Evolutionary conservation across 1,139 yeast genomes (phyloP), one percentile per base, ranked within the genome.

Genomic region (Lodderomyces beijingensis): DNA sequence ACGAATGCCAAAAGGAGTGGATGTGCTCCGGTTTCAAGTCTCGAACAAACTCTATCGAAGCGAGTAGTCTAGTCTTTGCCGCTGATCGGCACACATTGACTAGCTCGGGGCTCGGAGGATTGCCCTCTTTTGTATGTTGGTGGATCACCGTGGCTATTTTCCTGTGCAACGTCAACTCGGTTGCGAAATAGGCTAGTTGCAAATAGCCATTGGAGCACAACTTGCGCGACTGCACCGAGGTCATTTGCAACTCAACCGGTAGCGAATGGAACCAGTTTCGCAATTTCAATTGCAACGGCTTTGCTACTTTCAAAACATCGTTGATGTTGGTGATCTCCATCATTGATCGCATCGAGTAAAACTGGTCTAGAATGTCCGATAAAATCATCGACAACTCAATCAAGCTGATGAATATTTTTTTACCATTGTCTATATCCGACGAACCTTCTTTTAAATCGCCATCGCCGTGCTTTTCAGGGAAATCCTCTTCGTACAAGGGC

Each of bases 1-100:
- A 78, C 2, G 88, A 75, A 55, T 84, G 91, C 96, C 96, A 88
- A 55, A 86, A 87, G 7, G 93, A 77, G 50, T 79, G 88, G 33
- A 84, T 73, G 50, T 87, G 95, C 44, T 86, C 95, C 3, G 83
- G 82, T 44, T 79, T 79, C 48, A 88, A 67, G 38, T 77, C 81
- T 36, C 81, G 62, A 8, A 86, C 81, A 57, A 87, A 85, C 34
- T 85, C 93, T 40, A 86, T 74, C 1, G 95, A 83, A 0, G 95
- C 95, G 12, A 77, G 57, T 11, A 88, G 62, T 45, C 96, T 65
- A 1, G 94, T 82, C 40, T 72, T 77, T 1, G 96, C 96, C 0
- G 96, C 95, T 17, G 80, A 68, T 28, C 95, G 70, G 52, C 96
- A 86, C 2, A 88, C 89, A 28, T 64, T 65, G 3, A 79, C 66